Evolutionary conservation across 1,139 yeast genomes (phyloP), one percentile per base, ranked within the genome.

Genomic region (Nadsonia starkeyi-henricii): DNA sequence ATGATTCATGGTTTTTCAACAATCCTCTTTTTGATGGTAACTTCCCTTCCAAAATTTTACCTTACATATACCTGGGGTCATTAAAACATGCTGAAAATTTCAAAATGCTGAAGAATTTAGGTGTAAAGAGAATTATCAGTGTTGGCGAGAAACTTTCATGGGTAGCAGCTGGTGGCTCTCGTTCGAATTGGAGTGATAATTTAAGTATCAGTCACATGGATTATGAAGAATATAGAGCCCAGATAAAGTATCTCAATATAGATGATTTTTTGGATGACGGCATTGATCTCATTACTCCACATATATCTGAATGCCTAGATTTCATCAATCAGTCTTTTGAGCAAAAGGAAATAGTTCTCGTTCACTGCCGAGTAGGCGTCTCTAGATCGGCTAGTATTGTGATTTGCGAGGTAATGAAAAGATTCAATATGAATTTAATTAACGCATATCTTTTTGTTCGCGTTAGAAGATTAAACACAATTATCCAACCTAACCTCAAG

Each of bases 331-430:
- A 63, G 33, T 70, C 70, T n/a, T 62, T 61, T 52, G 55, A 61
- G 26, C 54, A 58, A 1, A 54, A 57, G 33, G 75, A 72, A 44
- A 77, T 72, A 39, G 80, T 85, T 0, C 67, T 88, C 48, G 85
- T 85, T 18, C 96, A 88, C 62, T 88, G 96, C 61, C 80, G 86
- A 59, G 94, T 85, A 50, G 96, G 96, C 1, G 96, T 88, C 4
- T 84, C 95, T 0, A 70, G 96, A 51, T 82, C 93, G 21, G 96
- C 96, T 0, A 79, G 94, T 0, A 82, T 88, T 42, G 83, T 93
- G 55, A 84, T 88, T 54, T 95, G 96, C 2, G 89, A 84, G 59
- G 81, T 85, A 50, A 86, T 88, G 95, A 80, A 78, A 55, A 67
- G 85, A 47, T 67, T 78, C 51, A 69, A 75, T 28, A 70, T 85